phyloP scores from a whole-genome alignment of 257 asterid genomes.

The Solanum chaucha region DNA sequence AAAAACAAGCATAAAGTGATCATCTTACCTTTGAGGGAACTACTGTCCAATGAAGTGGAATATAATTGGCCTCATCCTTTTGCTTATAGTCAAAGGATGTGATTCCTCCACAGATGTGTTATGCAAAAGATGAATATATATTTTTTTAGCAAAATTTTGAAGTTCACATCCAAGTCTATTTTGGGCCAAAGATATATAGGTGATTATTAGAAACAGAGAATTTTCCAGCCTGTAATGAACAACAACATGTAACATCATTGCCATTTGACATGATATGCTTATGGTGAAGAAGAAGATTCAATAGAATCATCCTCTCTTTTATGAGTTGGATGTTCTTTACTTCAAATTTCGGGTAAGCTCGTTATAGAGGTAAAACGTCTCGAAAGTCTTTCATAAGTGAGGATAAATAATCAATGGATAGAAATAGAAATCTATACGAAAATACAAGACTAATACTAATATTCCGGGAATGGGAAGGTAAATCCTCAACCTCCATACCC shows the following conservation, averaged over 20 bases:
- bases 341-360: background rate
- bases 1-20: background rate
- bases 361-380: background rate
- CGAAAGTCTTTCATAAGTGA: background rate
- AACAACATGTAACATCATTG: background rate
- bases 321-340: background rate
- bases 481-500: background rate
- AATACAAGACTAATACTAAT: background rate
- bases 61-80: background rate
- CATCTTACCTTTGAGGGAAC: background rate
- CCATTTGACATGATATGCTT: background rate
- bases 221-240: constrained; percentile 20
- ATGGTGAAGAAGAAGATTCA: background rate
- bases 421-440: background rate
- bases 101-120: background rate
- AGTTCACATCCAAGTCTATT: background rate
- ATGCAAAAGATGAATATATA: background rate
- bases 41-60: background rate
- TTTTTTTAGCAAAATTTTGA: background rate
- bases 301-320: background rate
- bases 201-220: background rate
- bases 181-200: background rate
- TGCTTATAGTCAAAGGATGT: background rate
- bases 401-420: background rate
- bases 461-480: background rate